A percentile compares a stretch with the other conserved stretches of the same genome.
Conservation (phyloP, 192 early-diverging fungal species). For the Kickxella alabastrina region DNA sequence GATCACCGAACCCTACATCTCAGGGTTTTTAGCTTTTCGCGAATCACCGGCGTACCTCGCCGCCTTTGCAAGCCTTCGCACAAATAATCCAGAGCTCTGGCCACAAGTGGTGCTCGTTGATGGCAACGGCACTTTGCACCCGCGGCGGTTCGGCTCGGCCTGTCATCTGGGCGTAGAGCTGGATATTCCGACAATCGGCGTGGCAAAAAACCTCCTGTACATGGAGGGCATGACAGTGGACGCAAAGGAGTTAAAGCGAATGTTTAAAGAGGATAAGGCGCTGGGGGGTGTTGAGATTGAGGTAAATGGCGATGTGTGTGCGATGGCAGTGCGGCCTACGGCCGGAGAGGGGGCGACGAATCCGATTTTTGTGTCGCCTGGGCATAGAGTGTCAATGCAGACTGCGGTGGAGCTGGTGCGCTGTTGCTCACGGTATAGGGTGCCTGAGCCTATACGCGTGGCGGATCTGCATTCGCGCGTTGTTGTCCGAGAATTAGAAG, state of each 20-base stretch:
- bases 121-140: constrained; percentile 86
- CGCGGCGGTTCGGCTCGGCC: constrained; percentile 82
- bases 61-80: constrained; percentile 56
- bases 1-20: constrained; percentile 75
- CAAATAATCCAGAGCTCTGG: constrained; percentile 51
- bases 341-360: constrained; percentile 59
- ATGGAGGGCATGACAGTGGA: constrained; percentile 56
- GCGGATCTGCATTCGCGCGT: constrained; percentile 63
- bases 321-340: too few species aligned
- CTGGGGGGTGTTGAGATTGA: constrained; percentile 50
- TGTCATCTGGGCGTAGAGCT: constrained; percentile 74
- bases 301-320: constrained; percentile 42
- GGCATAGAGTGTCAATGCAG: constrained; percentile 69
- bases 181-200: constrained; percentile 77
- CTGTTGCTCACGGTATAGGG: constrained; percentile 59
- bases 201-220: constrained; percentile 86
- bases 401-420: constrained; percentile 69
- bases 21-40: constrained; percentile 90
- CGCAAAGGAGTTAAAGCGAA: constrained; percentile 54
- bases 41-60: constrained; percentile 64
- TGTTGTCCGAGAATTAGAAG: constrained; percentile 19
- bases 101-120: constrained; percentile 84
- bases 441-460: constrained; percentile 86
- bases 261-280: constrained; percentile 29
- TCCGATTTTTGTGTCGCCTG: constrained; percentile 83